A percentile compares a stretch with the other conserved stretches of the same genome.
These are phyloP conservation scores for Xylaria curta DNA, from an alignment of 495 filamentous ascomycete genomes.

Conservation along the genomic window DNA sequence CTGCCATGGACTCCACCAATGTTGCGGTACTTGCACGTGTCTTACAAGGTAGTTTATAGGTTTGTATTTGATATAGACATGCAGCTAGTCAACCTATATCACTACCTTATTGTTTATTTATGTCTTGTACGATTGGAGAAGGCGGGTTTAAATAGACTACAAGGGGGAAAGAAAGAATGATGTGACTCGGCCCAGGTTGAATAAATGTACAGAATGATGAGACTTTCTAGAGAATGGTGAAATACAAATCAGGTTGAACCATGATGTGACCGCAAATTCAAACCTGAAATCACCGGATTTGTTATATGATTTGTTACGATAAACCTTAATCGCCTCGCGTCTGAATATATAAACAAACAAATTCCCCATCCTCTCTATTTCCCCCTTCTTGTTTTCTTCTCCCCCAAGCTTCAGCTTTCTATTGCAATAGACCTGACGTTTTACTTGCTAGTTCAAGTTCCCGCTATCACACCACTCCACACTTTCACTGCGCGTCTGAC, in stretches of 20 bases:
- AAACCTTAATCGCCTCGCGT: conserved; percentile 22
- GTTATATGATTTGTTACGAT: conserved; percentile 19
- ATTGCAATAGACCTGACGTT: conserved; percentile 23
- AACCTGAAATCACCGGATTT: conserved; percentile 19
- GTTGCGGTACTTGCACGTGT: background rate
- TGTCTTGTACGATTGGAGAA: conserved; percentile 15
- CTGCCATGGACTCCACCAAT: background rate
- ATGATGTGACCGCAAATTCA: conserved; percentile 21
- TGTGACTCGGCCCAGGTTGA: conserved; percentile 16
- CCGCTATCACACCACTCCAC: conserved; percentile 24
- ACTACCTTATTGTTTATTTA: conserved; percentile 1
- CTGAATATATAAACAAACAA: conserved; percentile 19
- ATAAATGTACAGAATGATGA: conserved; percentile 16
- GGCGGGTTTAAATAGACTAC: conserved; percentile 13
- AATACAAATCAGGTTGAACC: conserved; percentile 24
- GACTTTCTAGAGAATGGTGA: conserved; percentile 24
- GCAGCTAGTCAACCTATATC: background rate
- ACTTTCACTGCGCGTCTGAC: conserved; percentile 24
- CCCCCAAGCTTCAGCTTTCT: conserved; percentile 24
- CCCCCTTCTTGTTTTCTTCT: conserved; percentile 24
- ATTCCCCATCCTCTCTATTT: conserved; percentile 24
- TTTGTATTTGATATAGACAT: background rate
- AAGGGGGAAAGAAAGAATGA: conserved; percentile 15
- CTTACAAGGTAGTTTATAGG: background rate
- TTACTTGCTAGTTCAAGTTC: conserved; percentile 24